A percentile compares a stretch with the other conserved stretches of the same genome.
These are phyloP conservation scores for Clitoria ternatea DNA, from an alignment of 306 rosid genomes.

Conservation along the genomic window DNA sequence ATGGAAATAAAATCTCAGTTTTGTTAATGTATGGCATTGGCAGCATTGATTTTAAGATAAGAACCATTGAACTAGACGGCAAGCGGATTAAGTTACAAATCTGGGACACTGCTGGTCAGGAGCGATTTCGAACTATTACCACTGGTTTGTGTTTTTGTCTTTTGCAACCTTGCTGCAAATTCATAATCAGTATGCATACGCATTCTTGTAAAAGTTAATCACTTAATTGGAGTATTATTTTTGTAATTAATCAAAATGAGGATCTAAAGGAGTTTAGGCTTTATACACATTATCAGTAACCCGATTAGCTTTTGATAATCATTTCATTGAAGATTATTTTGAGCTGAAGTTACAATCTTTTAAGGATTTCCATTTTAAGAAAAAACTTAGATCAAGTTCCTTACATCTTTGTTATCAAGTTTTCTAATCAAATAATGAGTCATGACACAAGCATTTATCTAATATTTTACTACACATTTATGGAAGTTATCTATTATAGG, in stretches of 20 bases:
- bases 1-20: constrained; percentile 5
- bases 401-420: too few relatives aligned
- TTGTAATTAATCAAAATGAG: not conserved
- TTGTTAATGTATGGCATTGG: constrained; percentile 30
- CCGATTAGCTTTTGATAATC: not conserved
- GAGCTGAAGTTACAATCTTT: not conserved
- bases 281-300: not conserved
- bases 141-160: constrained; percentile 47
- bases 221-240: constrained; percentile 10
- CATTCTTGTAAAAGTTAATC: constrained; percentile 1
- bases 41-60: constrained; percentile 89
- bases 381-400: too few relatives aligned
- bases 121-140: constrained; percentile 81
- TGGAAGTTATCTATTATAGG: too few relatives aligned
- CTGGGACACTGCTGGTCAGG: constrained; percentile 95
- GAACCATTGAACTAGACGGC: constrained; percentile 82
- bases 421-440: too few relatives aligned
- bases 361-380: too few relatives aligned
- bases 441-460: too few relatives aligned
- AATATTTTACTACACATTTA: too few relatives aligned
- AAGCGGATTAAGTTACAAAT: constrained; percentile 78
- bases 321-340: not conserved
- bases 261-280: not conserved
- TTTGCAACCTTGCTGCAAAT: not conserved
- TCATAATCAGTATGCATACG: not conserved